A percentile compares a stretch with the other conserved stretches of the same genome.
Evolutionary conservation across 345 rosid species (phyloP).

Genomic region (Aurinia saxatilis): DNA sequence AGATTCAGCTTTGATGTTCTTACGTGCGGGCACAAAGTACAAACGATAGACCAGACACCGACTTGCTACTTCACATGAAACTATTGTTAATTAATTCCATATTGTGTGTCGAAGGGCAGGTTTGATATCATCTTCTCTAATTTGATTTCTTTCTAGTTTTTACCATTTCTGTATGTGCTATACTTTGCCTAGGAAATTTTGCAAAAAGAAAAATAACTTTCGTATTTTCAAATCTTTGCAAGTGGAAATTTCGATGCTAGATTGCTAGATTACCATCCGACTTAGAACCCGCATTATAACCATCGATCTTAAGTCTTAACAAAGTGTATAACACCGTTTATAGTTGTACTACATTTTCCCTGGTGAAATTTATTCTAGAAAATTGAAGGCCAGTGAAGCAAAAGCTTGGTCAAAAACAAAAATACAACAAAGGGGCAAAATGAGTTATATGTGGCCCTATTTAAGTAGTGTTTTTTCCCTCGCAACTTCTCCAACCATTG

Average conservation of each 20-base stretch:
- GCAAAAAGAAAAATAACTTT: no score
- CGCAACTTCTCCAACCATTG: conserved; percentile 12
- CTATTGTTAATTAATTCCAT: background rate
- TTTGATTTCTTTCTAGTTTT: background rate
- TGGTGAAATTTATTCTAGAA: background rate
- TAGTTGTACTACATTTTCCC: no score
- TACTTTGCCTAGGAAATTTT: background rate
- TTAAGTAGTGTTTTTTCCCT: conserved; percentile 3
- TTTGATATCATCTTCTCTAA: background rate
- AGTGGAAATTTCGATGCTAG: no score
- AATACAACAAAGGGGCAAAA: conserved; percentile 16
- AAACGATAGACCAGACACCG: conserved; percentile 3
- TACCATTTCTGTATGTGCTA: background rate
- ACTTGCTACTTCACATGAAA: conserved; percentile 13
- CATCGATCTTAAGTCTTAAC: no score
- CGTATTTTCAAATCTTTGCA: no score
- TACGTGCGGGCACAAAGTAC: conserved; percentile 31
- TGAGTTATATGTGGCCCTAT: background rate
- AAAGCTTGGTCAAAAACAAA: conserved; percentile 9
- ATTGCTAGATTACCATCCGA: no score
- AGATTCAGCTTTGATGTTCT: background rate
- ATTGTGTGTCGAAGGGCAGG: background rate
- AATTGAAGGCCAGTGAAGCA: conserved; percentile 19
- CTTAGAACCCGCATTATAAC: no score
- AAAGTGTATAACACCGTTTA: no score